A percentile compares a stretch with the other conserved stretches of the same genome.
Conservation (phyloP, 495 filamentous ascomycete species). For the Polyplosphaeria fusca region DNA sequence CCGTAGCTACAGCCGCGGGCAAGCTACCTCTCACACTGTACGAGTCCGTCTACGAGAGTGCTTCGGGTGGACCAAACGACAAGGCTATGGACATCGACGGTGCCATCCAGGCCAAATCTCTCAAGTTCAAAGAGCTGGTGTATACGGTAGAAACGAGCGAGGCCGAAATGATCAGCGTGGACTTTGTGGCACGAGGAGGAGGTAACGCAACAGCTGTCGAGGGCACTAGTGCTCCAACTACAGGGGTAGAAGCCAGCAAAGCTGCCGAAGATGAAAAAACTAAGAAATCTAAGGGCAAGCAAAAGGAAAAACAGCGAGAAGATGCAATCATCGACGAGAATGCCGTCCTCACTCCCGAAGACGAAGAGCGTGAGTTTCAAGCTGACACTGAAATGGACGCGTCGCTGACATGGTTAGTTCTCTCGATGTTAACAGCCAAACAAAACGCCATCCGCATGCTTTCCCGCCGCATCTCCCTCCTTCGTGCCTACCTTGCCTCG, state of each 20-base stretch:
- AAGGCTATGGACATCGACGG: constrained; percentile 66
- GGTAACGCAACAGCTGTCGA: constrained; percentile 69
- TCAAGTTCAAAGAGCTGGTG: constrained; percentile 78
- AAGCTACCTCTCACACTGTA: constrained; percentile 89
- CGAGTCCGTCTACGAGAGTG: constrained; percentile 74
- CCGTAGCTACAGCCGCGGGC: constrained; percentile 55
- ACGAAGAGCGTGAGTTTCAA: constrained; percentile 66
- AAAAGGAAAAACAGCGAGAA: constrained; percentile 38
- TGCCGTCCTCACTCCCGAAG: constrained; percentile 63
- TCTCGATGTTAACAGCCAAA: constrained; percentile 74
- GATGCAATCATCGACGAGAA: constrained; percentile 37
- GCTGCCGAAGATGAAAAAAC: constrained; percentile 36
- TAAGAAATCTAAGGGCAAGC: constrained; percentile 44
- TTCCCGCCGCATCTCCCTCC: constrained; percentile 74
- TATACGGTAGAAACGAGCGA: constrained; percentile 90
- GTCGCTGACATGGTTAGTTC: no score
- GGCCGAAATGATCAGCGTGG: constrained; percentile 94
- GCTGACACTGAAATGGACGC: background rate
- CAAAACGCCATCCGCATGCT: constrained; percentile 90
- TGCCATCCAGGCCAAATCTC: constrained; percentile 44
- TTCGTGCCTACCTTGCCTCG: constrained; percentile 73
- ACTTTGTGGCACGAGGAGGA: constrained; percentile 80
- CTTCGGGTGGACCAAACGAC: constrained; percentile 49
- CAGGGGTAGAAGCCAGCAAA: constrained; percentile 4
- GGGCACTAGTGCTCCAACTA: constrained; percentile 27